These are phyloP conservation scores for Penicillium brevicompactum DNA, from an alignment of 2,329 filamentous ascomycete genomes.

Conservation along the genomic window DNA sequence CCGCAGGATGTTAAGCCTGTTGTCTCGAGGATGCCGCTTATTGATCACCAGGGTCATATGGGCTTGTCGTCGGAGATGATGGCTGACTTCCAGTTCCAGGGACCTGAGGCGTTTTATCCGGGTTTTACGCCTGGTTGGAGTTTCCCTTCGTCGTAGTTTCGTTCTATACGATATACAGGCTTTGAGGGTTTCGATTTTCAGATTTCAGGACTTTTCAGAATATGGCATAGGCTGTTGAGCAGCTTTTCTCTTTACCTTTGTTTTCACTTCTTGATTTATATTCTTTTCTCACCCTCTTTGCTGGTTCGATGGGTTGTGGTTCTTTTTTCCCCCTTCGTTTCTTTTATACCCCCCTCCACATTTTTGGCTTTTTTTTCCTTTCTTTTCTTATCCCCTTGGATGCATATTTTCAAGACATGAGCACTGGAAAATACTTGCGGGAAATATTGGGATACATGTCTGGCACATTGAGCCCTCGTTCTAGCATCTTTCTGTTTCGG, in stretches of 20 bases:
- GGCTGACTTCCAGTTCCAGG: constrained; percentile 26
- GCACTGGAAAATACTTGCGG: background rate
- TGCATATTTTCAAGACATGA: background rate
- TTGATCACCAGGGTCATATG: constrained; percentile 19
- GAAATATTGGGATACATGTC: constrained; percentile 5
- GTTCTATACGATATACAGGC: background rate
- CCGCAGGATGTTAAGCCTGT: constrained; percentile 19
- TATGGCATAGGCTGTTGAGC: constrained; percentile 21
- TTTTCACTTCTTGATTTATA: constrained; percentile 17
- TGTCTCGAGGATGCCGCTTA: constrained; percentile 12
- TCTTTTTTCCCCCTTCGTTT: background rate
- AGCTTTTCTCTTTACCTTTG: background rate
- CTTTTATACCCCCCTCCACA: constrained; percentile 6
- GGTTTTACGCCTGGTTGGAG: constrained; percentile 24
- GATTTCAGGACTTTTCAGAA: constrained; percentile 6
- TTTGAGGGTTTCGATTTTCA: background rate
- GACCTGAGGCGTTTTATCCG: constrained; percentile 23
- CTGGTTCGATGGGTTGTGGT: background rate
- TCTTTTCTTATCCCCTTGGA: background rate
- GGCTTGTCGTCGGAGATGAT: constrained; percentile 26
- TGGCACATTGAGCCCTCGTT: constrained; percentile 8
- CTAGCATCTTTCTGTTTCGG: constrained; percentile 5
- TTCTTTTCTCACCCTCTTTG: background rate
- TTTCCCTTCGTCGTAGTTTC: constrained; percentile 15
- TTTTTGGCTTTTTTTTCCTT: background rate